These are phyloP conservation scores for Phalaenopsis hybrid DNA, from an alignment of 116 monocot species.

Conservation along the genomic window DNA sequence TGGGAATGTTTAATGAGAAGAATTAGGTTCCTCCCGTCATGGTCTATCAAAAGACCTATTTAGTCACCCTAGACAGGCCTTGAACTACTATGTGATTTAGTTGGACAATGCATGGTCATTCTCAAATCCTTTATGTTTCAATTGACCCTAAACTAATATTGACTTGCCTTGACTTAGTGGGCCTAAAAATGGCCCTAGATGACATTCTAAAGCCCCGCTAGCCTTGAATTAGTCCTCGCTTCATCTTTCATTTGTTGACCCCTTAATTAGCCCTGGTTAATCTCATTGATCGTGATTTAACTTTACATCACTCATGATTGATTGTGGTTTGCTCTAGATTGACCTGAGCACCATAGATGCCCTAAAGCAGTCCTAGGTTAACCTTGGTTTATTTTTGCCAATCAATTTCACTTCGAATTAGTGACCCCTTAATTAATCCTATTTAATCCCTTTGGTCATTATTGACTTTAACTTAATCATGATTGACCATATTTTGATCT, in stretches of 20 bases:
- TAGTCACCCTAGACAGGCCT: not conserved
- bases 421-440: not conserved
- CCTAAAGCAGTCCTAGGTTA: not conserved
- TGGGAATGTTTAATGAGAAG: not conserved
- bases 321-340: not conserved
- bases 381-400: not conserved
- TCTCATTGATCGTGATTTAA: not conserved
- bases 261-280: not conserved
- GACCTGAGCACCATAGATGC: not conserved
- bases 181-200: not conserved
- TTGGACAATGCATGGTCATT: not conserved
- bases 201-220: not conserved
- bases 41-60: not conserved
- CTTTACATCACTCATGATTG: not conserved
- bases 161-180: not conserved
- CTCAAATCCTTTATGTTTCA: not conserved
- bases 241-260: not conserved
- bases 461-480: not conserved
- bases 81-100: not conserved
- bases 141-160: not conserved
- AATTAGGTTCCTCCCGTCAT: not conserved
- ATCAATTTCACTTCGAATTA: not conserved
- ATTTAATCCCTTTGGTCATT: not conserved
- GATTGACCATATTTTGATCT: not conserved
- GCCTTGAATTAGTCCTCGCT: not conserved